Percentiles rank a stretch among this genome's conserved stretches.
Conservation (phyloP, 768 basidiomycete species). For the Trametes maxima region DNA sequence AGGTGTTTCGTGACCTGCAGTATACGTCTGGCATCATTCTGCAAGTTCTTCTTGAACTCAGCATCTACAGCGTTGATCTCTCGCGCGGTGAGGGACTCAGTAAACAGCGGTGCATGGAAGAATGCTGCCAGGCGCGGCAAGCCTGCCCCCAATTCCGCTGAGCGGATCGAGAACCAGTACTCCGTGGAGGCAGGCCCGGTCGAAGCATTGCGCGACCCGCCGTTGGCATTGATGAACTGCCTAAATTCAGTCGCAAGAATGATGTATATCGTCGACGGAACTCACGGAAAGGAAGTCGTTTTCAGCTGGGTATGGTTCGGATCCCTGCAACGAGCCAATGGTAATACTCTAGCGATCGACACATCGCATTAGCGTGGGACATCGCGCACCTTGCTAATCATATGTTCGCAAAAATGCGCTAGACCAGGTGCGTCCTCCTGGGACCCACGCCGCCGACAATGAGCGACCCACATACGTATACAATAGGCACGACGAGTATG, state of each 20-base stretch:
- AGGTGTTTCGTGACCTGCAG: slow-evolving; percentile 53
- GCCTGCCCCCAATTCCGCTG: slow-evolving; percentile 33
- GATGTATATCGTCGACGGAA: background rate
- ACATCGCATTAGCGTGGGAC: background rate
- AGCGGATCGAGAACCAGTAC: slow-evolving; percentile 39
- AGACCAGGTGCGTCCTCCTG: slow-evolving; percentile 43
- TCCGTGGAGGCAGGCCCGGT: slow-evolving; percentile 52
- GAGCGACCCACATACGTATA: background rate
- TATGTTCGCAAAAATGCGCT: slow-evolving; percentile 54
- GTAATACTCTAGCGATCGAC: background rate
- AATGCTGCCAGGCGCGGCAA: slow-evolving; percentile 47
- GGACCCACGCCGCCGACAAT: background rate
- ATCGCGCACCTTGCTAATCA: slow-evolving; percentile 44
- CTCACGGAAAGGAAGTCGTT: slow-evolving; percentile 46
- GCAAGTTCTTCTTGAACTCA: slow-evolving; percentile 57
- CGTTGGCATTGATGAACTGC: slow-evolving; percentile 38
- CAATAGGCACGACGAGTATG: background rate
- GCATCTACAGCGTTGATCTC: slow-evolving; percentile 60
- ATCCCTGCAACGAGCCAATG: slow-evolving; percentile 25
- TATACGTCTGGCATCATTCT: slow-evolving; percentile 48
- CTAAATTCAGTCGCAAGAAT: background rate
- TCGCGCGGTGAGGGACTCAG: slow-evolving; percentile 42
- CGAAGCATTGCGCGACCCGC: slow-evolving; percentile 54
- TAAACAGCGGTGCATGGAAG: slow-evolving; percentile 56
- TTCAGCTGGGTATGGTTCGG: slow-evolving; percentile 43